phyloP scores from a whole-genome alignment of 1,284 basidiomycete species.

The Puccinia triticina region DNA sequence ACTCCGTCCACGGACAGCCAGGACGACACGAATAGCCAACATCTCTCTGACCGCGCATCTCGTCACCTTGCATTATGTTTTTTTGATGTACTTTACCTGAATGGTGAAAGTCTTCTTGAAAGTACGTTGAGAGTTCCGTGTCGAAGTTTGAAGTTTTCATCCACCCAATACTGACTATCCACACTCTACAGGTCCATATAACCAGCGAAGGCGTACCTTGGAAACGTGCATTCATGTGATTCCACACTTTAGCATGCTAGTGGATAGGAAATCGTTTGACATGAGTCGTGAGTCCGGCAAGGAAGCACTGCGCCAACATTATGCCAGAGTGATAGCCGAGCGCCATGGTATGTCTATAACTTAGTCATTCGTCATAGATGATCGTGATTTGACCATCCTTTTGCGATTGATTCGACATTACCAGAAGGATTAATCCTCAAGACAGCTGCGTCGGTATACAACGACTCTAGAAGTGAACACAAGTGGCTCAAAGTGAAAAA shows the following conservation, averaged over 20 bases:
- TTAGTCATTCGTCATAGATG: not conserved
- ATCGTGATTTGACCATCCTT: not conserved
- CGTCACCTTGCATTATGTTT: conserved; percentile 77
- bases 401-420: not conserved
- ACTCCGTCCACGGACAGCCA: conserved; percentile 24
- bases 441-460: conserved; percentile 70
- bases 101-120: conserved; percentile 67
- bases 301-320: conserved; percentile 50
- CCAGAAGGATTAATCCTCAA: conserved; percentile 76
- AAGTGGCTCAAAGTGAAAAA: conserved; percentile 77
- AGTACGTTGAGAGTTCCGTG: conserved; percentile 50
- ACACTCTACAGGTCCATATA: conserved; percentile 64
- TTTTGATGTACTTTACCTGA: conserved; percentile 75
- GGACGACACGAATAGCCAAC: conserved; percentile 64
- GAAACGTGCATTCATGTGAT: conserved; percentile 66
- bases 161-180: not conserved
- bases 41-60: conserved; percentile 59
- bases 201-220: conserved; percentile 67
- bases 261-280: conserved; percentile 41
- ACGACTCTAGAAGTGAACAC: conserved; percentile 63
- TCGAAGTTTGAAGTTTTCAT: not conserved
- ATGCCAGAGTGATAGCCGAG: conserved; percentile 53
- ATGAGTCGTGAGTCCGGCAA: not conserved
- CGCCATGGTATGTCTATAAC: conserved; percentile 31
- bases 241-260: conserved; percentile 65